A percentile compares a stretch with the other conserved stretches of the same genome.
phyloP scores from a whole-genome alignment of 306 rosid species.

The Sicyos edulis region DNA sequence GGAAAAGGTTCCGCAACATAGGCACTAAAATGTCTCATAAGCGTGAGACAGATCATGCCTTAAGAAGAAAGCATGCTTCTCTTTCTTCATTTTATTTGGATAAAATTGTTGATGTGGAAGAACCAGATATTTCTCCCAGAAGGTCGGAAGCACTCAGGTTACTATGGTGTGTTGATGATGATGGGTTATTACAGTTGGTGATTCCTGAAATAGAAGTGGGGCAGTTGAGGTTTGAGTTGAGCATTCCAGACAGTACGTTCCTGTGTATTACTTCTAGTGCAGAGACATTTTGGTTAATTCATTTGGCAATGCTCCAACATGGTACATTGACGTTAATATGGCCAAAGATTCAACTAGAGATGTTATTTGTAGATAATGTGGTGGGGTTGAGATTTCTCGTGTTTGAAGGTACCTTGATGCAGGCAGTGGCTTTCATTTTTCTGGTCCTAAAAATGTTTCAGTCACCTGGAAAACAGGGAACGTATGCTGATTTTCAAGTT shows the following conservation, averaged over 20 bases:
- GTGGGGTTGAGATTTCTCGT: conserved; percentile 69
- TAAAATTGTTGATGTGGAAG: conserved; percentile 25
- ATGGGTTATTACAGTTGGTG: conserved; percentile 39
- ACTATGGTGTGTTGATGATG: conserved; percentile 46
- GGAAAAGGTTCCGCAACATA: conserved; percentile 58
- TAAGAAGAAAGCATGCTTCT: conserved; percentile 23
- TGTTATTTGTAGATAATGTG: conserved; percentile 86
- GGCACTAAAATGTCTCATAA: conserved; percentile 33
- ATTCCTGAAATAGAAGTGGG: conserved; percentile 37
- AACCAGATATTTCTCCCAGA: conserved; percentile 23
- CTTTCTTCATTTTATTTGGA: conserved; percentile 23
- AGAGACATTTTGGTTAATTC: conserved; percentile 40
- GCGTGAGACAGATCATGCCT: conserved; percentile 26
- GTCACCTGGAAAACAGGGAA: conserved; percentile 41
- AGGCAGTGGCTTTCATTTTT: conserved; percentile 57
- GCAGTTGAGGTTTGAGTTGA: conserved; percentile 39
- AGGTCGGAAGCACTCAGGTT: conserved; percentile 35
- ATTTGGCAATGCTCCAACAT: conserved; percentile 38
- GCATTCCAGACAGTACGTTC: conserved; percentile 35
- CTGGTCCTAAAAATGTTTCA: conserved; percentile 50
- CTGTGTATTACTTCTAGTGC: conserved; percentile 35
- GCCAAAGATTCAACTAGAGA: conserved; percentile 77
- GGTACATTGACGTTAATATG: conserved; percentile 57
- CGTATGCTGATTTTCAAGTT: conserved; percentile 43
- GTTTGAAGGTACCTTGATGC: conserved; percentile 76